phyloP scores from a whole-genome alignment of 768 basidiomycete genomes.

The Cyclocybe aegerita region DNA sequence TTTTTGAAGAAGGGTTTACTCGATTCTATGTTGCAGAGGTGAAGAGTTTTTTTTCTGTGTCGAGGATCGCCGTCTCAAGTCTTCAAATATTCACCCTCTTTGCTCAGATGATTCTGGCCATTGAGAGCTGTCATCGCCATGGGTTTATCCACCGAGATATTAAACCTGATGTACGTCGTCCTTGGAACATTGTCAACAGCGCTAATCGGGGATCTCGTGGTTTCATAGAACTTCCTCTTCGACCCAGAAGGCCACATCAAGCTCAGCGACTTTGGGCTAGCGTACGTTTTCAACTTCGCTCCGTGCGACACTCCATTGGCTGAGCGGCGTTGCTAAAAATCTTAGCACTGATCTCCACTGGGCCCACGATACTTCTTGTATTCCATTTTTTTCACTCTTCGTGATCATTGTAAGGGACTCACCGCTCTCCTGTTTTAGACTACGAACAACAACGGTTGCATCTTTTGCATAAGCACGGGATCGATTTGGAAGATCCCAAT shows the following conservation, averaged over 20 bases:
- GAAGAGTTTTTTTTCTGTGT: constrained; percentile 7
- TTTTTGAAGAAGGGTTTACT: constrained; percentile 89
- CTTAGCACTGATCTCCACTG: constrained; percentile 88
- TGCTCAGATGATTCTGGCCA: constrained; percentile 85
- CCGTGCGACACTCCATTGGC: constrained; percentile 1
- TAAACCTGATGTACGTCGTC: constrained; percentile 78
- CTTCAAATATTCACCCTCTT: constrained; percentile 16
- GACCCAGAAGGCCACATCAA: constrained; percentile 91
- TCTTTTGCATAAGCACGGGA: constrained; percentile 88
- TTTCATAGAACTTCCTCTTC: constrained; percentile 87
- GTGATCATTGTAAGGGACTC: constrained; percentile 11
- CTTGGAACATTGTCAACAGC: constrained; percentile 16
- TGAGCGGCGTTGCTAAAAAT: constrained; percentile 10
- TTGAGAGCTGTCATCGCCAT: constrained; percentile 90
- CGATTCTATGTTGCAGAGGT: constrained; percentile 96
- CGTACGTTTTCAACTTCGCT: constrained; percentile 55
- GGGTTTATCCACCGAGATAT: constrained; percentile 99
- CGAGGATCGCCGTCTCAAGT: constrained; percentile 8
- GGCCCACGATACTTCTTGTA: constrained; percentile 95
- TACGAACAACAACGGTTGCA: constrained; percentile 93
- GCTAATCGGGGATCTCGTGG: constrained; percentile 12
- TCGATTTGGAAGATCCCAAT: constrained; percentile 85
- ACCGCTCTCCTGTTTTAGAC: constrained; percentile 47
- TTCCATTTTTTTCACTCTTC: constrained; percentile 14
- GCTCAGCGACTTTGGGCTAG: constrained; percentile 94